These are phyloP conservation scores for Barnettozyma vustinii DNA, from an alignment of 805 yeast genomes.

Conservation along the genomic window DNA sequence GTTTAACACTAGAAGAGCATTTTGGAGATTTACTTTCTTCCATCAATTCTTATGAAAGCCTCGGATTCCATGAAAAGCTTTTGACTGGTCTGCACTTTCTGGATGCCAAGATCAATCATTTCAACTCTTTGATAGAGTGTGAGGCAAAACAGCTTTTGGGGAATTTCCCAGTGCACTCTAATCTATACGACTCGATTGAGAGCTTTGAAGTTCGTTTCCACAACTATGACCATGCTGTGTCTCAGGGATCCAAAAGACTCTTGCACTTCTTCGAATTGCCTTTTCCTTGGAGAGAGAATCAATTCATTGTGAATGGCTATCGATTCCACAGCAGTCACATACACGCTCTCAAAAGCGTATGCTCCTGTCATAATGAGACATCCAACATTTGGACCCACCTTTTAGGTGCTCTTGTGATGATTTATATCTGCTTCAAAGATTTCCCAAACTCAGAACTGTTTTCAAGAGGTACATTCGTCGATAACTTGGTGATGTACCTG, in stretches of 20 bases:
- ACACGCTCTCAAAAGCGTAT: conserved; percentile 55
- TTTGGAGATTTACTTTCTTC: conserved; percentile 22
- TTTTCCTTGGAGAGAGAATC: conserved; percentile 88
- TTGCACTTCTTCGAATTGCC: conserved; percentile 86
- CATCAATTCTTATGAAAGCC: conserved; percentile 17
- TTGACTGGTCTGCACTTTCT: conserved; percentile 33
- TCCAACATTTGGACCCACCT: conserved; percentile 93
- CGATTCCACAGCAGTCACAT: conserved; percentile 65
- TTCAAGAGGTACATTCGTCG: conserved; percentile 32
- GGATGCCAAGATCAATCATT: conserved; percentile 36
- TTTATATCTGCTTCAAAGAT: conserved; percentile 51
- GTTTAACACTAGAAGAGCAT: conserved; percentile 22
- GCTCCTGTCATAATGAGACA: conserved; percentile 76
- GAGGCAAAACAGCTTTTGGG: conserved; percentile 18
- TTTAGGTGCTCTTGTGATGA: conserved; percentile 55
- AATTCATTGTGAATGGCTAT: conserved; percentile 79
- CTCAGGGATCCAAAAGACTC: conserved; percentile 39
- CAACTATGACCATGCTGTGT: conserved; percentile 42
- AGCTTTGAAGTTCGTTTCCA: conserved; percentile 32
- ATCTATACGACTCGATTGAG: conserved; percentile 18
- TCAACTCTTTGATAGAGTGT: conserved; percentile 30
- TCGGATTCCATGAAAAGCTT: conserved; percentile 28
- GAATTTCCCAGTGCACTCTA: conserved; percentile 16
- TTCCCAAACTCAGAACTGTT: conserved; percentile 59
- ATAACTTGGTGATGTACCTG: conserved; percentile 49